Conservation (phyloP, 2,329 filamentous ascomycete genomes). For the Madurella fahalii region DNA sequence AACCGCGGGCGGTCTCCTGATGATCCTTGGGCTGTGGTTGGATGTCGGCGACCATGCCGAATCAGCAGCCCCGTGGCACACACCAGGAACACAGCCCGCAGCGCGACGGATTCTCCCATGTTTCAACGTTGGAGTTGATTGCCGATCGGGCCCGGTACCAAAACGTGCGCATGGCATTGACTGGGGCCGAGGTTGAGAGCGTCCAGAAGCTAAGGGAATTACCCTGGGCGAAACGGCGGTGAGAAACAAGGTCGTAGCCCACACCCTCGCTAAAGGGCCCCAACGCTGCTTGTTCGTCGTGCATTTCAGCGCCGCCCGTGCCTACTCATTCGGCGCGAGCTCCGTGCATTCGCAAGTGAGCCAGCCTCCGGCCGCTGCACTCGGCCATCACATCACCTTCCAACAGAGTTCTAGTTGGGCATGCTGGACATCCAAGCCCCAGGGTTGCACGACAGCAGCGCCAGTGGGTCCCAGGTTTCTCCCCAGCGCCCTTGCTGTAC, state of each 20-base stretch:
- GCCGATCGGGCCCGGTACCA: not conserved
- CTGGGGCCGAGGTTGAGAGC: not conserved
- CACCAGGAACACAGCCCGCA: not conserved
- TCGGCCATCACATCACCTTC: not conserved
- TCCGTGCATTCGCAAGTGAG: no score
- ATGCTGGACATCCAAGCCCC: not conserved
- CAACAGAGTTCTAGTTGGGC: not conserved
- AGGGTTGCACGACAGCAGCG: not conserved
- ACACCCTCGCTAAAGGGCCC: not conserved
- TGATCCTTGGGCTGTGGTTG: not conserved
- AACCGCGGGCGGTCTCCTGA: no score
- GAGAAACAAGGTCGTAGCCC: not conserved
- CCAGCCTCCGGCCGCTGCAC: no score
- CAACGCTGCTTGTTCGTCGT: not conserved
- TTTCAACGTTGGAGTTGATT: not conserved
- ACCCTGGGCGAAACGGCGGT: slow-evolving; percentile 4
- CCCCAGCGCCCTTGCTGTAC: no score
- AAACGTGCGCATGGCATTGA: not conserved
- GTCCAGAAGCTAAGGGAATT: not conserved
- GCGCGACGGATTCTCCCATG: not conserved
- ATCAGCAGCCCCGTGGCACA: not conserved
- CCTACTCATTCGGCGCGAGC: no score
- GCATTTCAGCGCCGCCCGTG: no score
- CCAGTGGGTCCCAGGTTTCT: not conserved
- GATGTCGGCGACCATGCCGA: not conserved